Percentiles rank a stretch among this genome's conserved stretches.
Evolutionary conservation across 2,329 filamentous ascomycete genomes (phyloP).

Genomic region (Xylaria sp.): DNA sequence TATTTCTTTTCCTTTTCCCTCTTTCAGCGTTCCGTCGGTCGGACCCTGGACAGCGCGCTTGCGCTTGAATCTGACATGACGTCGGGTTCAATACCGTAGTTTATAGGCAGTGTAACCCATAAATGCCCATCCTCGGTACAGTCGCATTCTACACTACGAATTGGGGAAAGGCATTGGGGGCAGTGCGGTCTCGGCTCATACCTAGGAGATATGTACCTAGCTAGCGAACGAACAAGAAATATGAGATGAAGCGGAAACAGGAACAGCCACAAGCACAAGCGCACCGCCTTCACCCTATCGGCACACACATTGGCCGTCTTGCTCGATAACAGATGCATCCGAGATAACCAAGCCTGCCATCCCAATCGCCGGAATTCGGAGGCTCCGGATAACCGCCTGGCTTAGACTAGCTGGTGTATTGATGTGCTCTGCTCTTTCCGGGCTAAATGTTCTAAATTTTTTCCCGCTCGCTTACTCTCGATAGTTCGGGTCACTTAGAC

Average conservation of each 20-base stretch:
- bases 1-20: constrained; percentile 7
- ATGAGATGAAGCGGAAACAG: constrained; percentile 26
- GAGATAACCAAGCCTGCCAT: no score
- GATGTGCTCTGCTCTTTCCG: constrained; percentile 3
- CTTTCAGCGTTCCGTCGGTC: constrained; percentile 14
- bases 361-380: constrained; percentile 12
- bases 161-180: constrained; percentile 12
- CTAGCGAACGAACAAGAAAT: constrained; percentile 32
- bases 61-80: constrained; percentile 31
- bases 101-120: not conserved
- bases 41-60: constrained; percentile 30
- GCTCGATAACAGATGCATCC: no score
- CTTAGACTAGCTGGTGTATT: not conserved
- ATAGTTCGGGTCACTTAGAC: constrained; percentile 16
- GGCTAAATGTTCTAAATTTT: not conserved
- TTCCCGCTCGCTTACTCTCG: not conserved
- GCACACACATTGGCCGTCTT: not conserved
- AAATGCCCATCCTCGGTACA: not conserved
- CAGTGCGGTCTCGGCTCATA: constrained; percentile 21
- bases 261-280: constrained; percentile 22
- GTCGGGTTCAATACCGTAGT: not conserved
- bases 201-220: no score
- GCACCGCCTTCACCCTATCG: constrained; percentile 17
- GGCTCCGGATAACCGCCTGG: constrained; percentile 28
- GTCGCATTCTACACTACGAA: constrained; percentile 5